phyloP scores from a whole-genome alignment of 139 green algal genomes.

The Tetraselmis chui region DNA sequence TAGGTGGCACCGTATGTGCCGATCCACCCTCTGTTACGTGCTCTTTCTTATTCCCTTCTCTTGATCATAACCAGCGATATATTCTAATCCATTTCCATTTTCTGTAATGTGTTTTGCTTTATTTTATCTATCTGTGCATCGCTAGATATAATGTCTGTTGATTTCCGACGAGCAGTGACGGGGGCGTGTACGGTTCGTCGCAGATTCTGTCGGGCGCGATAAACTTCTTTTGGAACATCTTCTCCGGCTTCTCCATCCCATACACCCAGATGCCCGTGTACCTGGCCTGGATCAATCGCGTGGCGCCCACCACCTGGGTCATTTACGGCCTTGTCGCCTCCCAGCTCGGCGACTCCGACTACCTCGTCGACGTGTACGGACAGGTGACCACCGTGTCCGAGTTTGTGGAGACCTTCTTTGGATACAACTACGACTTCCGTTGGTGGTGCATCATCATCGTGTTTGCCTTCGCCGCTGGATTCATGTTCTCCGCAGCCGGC shows the following conservation, averaged over 20 bases:
- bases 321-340: conserved; percentile 22
- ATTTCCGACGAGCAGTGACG: too few species aligned
- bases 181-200: too few species aligned
- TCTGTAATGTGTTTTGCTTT: too few species aligned
- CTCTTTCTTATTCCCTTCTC: too few species aligned
- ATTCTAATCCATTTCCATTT: too few species aligned
- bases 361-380: background rate
- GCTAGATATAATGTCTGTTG: too few species aligned
- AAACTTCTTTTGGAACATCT: conserved; percentile 17
- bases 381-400: background rate
- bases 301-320: conserved; percentile 20
- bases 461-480: conserved; percentile 15
- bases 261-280: conserved; percentile 18
- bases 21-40: too few species aligned
- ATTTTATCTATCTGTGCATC: too few species aligned
- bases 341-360: conserved; percentile 25
- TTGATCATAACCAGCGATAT: too few species aligned
- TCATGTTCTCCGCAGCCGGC: conserved; percentile 10
- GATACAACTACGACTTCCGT: conserved; percentile 21
- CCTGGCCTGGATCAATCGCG: conserved; percentile 29
- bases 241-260: conserved; percentile 24
- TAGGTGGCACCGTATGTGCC: too few species aligned
- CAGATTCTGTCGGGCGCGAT: background rate
- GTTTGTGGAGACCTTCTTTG: conserved; percentile 9
- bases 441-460: conserved; percentile 29